These are phyloP conservation scores for Leccinum boreale DNA, from an alignment of 768 basidiomycete genomes.

Conservation along the genomic window DNA sequence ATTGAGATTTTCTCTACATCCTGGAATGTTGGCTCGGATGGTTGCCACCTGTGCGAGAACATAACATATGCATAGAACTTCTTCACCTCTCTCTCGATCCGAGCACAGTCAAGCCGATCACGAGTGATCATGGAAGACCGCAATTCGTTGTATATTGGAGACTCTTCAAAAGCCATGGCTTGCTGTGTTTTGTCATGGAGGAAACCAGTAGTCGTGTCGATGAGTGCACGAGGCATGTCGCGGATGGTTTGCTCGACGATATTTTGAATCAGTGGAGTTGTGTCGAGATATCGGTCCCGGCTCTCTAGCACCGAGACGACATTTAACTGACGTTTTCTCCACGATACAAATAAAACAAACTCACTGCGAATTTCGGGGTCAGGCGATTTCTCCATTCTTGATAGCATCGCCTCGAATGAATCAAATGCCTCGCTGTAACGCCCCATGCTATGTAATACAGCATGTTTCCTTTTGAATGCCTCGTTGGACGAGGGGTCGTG, in stretches of 20 bases:
- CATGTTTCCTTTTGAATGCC: slow-evolving; percentile 7
- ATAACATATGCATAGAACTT: not conserved
- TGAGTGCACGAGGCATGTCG: not conserved
- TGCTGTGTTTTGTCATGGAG: not conserved
- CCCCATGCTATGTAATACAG: not conserved
- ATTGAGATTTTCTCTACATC: too few species aligned
- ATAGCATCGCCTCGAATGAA: not conserved
- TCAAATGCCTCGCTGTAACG: not conserved
- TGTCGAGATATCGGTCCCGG: not conserved
- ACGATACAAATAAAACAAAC: not conserved
- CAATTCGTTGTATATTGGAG: not conserved
- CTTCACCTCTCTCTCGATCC: not conserved
- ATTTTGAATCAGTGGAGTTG: not conserved
- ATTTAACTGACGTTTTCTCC: too few species aligned
- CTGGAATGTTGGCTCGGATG: too few species aligned
- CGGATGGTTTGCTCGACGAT: not conserved
- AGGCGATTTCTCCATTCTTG: not conserved
- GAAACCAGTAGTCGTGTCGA: not conserved
- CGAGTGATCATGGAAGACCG: not conserved
- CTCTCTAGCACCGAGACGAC: too few species aligned
- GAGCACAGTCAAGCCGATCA: not conserved
- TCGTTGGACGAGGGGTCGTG: not conserved
- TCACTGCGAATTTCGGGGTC: too few species aligned
- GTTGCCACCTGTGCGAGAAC: not conserved
- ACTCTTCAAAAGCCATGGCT: not conserved